Evolutionary conservation across 2,329 filamentous ascomycete genomes (phyloP).

Genomic region (Thielaviopsis euricoi): DNA sequence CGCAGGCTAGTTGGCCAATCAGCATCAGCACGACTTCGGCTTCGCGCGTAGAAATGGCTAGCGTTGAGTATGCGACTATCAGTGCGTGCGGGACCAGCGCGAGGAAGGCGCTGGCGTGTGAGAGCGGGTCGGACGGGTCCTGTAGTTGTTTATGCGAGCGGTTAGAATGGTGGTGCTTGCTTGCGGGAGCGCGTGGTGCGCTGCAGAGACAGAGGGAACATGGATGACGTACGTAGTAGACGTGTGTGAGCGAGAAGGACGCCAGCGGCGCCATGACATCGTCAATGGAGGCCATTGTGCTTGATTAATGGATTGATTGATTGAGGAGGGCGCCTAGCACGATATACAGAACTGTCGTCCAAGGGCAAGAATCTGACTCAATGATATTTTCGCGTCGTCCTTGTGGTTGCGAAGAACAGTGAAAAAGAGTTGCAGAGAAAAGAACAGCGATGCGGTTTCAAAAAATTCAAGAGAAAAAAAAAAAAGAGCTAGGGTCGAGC

Average conservation of each 20-base stretch:
- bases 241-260: constrained; percentile 86
- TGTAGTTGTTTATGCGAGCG: too few species aligned
- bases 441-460: neutral
- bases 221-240: constrained; percentile 64
- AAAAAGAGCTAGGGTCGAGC: neutral
- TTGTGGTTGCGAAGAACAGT: constrained; percentile 1
- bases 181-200: neutral
- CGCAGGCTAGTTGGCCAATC: constrained; percentile 77
- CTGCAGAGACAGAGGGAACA: neutral
- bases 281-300: neutral
- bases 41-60: constrained; percentile 84
- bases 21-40: constrained; percentile 82
- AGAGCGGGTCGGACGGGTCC: constrained; percentile 75
- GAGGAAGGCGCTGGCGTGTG: constrained; percentile 81
- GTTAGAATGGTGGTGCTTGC: neutral
- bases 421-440: neutral
- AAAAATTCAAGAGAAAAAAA: constrained; percentile 2
- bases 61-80: constrained; percentile 73
- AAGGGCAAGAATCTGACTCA: too few species aligned
- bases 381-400: too few species aligned
- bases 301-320: too few species aligned
- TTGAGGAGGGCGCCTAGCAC: too few species aligned
- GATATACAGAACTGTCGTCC: too few species aligned
- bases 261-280: constrained; percentile 40
- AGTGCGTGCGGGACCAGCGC: constrained; percentile 86